Conservation (phyloP, 495 filamentous ascomycete genomes). For the Annulohypoxylon nitens region DNA sequence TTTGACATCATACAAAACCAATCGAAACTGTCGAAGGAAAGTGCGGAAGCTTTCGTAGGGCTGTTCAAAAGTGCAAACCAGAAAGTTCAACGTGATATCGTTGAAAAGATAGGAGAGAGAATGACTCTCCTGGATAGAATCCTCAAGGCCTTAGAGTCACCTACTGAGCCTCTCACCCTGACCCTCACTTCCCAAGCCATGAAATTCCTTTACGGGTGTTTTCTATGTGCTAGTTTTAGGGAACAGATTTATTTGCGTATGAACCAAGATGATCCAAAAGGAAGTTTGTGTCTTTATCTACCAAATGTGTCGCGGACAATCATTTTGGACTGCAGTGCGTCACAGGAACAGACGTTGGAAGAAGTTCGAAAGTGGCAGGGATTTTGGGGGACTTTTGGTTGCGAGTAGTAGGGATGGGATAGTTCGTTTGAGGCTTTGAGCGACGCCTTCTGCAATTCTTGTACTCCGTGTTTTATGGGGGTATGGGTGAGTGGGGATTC, state of each 20-base stretch:
- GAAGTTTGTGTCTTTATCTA: background rate
- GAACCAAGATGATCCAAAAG: background rate
- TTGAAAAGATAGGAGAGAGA: too few relatives aligned
- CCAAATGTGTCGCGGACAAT: background rate
- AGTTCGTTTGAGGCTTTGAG: background rate
- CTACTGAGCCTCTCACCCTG: too few relatives aligned
- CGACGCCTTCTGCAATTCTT: background rate
- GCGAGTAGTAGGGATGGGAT: background rate
- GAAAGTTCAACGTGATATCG: too few relatives aligned
- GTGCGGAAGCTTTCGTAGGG: too few relatives aligned
- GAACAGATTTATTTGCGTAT: background rate
- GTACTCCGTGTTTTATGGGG: background rate
- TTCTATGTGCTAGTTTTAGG: background rate
- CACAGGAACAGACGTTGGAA: background rate
- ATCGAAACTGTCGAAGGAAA: too few relatives aligned
- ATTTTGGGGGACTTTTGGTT: background rate
- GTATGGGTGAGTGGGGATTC: background rate
- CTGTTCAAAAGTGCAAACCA: too few relatives aligned
- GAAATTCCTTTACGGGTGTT: background rate
- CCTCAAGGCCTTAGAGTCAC: too few relatives aligned
- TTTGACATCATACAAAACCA: too few relatives aligned
- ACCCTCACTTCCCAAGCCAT: constrained; percentile 9
- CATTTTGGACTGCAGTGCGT: background rate
- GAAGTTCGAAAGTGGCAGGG: background rate
- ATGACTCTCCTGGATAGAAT: too few relatives aligned